Conservation (phyloP, 805 yeast species). For the Wickerhamomyces ciferrii region DNA sequence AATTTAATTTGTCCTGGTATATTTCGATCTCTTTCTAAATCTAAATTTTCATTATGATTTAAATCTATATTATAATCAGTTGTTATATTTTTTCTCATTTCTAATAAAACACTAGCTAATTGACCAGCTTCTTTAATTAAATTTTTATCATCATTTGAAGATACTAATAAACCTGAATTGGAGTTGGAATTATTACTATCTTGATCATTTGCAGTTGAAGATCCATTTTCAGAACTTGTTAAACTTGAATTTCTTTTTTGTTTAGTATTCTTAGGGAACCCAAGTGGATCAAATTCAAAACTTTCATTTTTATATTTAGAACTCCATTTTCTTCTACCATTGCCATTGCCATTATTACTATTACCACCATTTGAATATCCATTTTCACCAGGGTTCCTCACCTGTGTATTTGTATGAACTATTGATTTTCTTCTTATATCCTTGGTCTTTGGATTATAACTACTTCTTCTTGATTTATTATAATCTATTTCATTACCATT, state of each 20-base stretch:
- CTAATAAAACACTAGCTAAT: constrained; percentile 34
- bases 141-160: constrained; percentile 1
- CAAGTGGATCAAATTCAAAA: constrained; percentile 21
- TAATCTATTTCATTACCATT: too few relatives aligned
- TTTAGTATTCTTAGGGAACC: neutral
- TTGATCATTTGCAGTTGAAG: neutral
- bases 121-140: constrained; percentile 28
- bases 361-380: too few relatives aligned
- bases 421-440: neutral
- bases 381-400: too few relatives aligned
- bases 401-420: neutral
- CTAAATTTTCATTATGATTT: constrained; percentile 11
- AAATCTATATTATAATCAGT: constrained; percentile 36
- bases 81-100: constrained; percentile 36
- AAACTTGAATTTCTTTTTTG: neutral
- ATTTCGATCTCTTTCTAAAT: constrained; percentile 13
- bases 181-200: neutral
- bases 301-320: constrained; percentile 3
- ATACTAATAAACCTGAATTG: neutral
- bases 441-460: neutral
- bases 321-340: neutral
- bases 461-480: too few relatives aligned
- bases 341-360: too few relatives aligned
- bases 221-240: constrained; percentile 1
- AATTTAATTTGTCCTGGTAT: constrained; percentile 2